Base-by-base conservation (phyloP, 257 asterid species). In the Scutellaria galericulata region DNA sequence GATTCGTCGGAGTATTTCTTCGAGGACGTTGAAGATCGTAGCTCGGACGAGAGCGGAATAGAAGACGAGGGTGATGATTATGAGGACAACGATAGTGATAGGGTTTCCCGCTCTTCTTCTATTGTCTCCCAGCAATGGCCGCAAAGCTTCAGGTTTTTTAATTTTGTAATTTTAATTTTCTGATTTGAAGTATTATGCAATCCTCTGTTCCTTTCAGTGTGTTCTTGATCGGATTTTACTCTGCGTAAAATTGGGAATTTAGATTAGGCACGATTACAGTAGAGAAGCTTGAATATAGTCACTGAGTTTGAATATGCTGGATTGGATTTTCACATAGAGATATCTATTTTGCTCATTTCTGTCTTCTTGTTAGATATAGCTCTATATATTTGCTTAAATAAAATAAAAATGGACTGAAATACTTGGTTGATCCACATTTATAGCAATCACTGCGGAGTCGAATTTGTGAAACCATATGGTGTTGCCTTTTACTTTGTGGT, bases 51-150 rank as follows among this genome's bases (percentile, higher is more conserved):
- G 57, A 57, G 50, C 65, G 60, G 53, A 60, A 68, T 44, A 11
- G 86, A 80, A 7, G 84, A 80, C 0, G 84, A 78, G 0, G 86
- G 70, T 0, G 87, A 84, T 7, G 86, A 77, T 3, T 72, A 59
- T 12, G 72, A 40, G 5, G 73, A 69, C 40, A 20, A 63, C 41
- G 76, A 63, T 10, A 81, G 72, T 24, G 79, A 50, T 37, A 47
- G 75, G 6, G 58, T 55, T 65, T 83, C 85, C 5, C 79, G 79
- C 31, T 76, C 84, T 54, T 78, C 86, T 39, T 87, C 96, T 10
- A 44, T 78, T 51, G 56, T 65, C 72, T 84, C 91, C 31, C 96
- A 85, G 64, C 95, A 87, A 75, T 93, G 97, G 98, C 98, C 98
- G 60, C 98, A 90, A 85, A 93, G 98, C 79, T 81, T 87, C 85